Evolutionary conservation across 1,284 basidiomycete genomes (phyloP).

Genomic region (Irpex lacteus): DNA sequence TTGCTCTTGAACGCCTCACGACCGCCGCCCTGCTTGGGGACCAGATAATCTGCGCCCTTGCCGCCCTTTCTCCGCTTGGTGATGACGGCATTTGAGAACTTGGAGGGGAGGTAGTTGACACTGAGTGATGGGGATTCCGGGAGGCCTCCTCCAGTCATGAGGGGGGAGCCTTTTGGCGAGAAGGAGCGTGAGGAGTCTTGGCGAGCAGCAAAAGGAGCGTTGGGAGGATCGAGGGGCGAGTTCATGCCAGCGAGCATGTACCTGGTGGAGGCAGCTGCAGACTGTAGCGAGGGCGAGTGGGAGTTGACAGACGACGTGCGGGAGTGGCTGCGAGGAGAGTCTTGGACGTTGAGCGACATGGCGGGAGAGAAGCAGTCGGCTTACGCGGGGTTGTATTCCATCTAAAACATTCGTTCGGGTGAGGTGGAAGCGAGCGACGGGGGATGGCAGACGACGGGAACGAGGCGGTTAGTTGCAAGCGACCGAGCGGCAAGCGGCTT

Average conservation of each 20-base stretch:
- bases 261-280: constrained; percentile 34
- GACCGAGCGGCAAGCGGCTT: constrained; percentile 6
- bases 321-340: constrained; percentile 23
- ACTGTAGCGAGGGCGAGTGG: constrained; percentile 34
- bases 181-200: constrained; percentile 24
- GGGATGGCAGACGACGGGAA: constrained; percentile 9
- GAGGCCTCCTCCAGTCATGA: constrained; percentile 19
- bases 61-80: constrained; percentile 36
- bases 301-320: constrained; percentile 36
- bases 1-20: constrained; percentile 49
- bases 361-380: constrained; percentile 9
- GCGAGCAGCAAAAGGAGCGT: constrained; percentile 27
- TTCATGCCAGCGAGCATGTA: constrained; percentile 36
- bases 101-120: constrained; percentile 57
- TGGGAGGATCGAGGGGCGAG: constrained; percentile 30
- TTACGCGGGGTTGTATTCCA: constrained; percentile 26
- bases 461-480: constrained; percentile 4
- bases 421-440: constrained; percentile 5
- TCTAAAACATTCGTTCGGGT: constrained; percentile 23
- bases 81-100: constrained; percentile 50
- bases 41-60: constrained; percentile 23
- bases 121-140: constrained; percentile 34
- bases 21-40: constrained; percentile 49
- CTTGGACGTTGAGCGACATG: constrained; percentile 3
- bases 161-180: constrained; percentile 27